Evolutionary conservation across 1,284 basidiomycete genomes (phyloP).

Genomic region (Boletus nobilissimus): DNA sequence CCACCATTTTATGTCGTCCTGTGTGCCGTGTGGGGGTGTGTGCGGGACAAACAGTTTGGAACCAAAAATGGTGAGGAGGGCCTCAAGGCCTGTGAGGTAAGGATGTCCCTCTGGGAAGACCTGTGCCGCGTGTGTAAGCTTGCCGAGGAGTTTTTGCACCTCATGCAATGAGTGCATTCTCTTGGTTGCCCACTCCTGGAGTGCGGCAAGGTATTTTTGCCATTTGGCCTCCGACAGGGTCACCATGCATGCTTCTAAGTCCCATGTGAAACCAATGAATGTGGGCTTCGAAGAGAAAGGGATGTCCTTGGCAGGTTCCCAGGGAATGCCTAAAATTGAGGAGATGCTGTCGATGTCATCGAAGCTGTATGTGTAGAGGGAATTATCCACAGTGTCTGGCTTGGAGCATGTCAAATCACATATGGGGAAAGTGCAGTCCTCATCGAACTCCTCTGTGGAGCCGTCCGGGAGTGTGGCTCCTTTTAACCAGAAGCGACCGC

Average conservation of each 20-base stretch:
- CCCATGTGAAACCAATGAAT: constrained; percentile 41
- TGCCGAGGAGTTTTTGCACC: no score
- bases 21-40: no score
- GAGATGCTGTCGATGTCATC: not conserved
- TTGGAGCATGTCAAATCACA: not conserved
- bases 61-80: no score
- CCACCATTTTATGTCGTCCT: no score
- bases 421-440: not conserved
- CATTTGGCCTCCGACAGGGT: not conserved
- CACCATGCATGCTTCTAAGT: not conserved
- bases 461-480: not conserved
- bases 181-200: no score
- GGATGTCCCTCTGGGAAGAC: not conserved
- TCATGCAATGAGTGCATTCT: no score
- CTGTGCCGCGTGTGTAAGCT: no score
- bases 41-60: no score
- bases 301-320: constrained; percentile 9
- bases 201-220: no score
- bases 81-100: not conserved
- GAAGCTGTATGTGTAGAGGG: no score
- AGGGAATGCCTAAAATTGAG: not conserved
- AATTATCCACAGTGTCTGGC: no score
- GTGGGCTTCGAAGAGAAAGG: constrained; percentile 18
- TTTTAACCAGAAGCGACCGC: not conserved
- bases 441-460: not conserved